Conservation (phyloP, 129 eudicot species). For the Apium graveolens region DNA sequence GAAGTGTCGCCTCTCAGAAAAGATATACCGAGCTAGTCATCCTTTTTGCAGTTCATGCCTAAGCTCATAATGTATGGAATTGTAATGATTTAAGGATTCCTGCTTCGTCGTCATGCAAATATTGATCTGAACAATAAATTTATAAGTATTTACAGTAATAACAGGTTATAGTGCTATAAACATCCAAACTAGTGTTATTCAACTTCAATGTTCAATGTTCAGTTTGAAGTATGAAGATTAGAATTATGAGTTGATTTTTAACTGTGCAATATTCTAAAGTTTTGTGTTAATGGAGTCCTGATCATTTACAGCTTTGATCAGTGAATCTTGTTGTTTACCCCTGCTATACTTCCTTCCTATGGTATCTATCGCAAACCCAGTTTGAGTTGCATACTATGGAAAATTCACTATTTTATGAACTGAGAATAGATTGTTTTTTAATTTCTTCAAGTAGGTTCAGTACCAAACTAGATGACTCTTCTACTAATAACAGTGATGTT, state of each 20-base stretch:
- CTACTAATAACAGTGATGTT: too few relatives aligned
- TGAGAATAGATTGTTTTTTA: neutral
- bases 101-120: neutral
- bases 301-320: neutral
- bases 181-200: neutral
- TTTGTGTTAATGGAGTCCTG: neutral
- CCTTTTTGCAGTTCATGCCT: neutral
- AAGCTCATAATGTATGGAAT: neutral
- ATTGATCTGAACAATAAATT: neutral
- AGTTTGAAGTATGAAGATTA: neutral
- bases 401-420: neutral
- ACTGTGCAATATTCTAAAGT: neutral
- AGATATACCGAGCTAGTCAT: neutral
- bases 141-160: neutral
- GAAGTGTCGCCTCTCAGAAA: neutral
- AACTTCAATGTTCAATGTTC: neutral
- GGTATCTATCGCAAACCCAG: neutral
- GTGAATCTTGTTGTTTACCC: neutral
- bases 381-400: neutral
- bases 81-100: neutral
- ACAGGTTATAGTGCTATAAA: neutral
- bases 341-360: too few relatives aligned
- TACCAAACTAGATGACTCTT: too few relatives aligned
- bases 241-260: neutral
- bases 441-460: too few relatives aligned